Evolutionary conservation across 352 stramenopile species (phyloP).

Genomic region (Pythium biforme): DNA sequence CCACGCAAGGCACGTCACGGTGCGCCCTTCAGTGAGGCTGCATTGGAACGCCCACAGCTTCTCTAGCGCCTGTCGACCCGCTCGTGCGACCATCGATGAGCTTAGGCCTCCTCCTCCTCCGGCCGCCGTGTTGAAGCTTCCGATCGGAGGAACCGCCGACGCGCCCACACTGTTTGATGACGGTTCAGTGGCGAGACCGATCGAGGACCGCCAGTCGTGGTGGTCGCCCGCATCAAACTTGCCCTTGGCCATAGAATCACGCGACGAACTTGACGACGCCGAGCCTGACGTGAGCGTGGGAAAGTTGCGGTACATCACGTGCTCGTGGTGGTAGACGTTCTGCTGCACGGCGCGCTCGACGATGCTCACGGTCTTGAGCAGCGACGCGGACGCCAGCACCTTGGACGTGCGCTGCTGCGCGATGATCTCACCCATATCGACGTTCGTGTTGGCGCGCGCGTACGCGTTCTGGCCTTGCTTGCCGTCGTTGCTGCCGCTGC

Average conservation of each 20-base stretch:
- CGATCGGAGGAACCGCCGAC: slow-evolving; percentile 20
- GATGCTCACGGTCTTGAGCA: slow-evolving; percentile 61
- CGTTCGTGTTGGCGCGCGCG: slow-evolving; percentile 65
- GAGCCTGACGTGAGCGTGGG: slow-evolving; percentile 31
- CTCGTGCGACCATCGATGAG: slow-evolving; percentile 23
- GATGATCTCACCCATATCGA: slow-evolving; percentile 74
- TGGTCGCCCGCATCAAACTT: slow-evolving; percentile 1
- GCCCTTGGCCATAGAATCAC: slow-evolving; percentile 1
- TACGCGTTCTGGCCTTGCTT: slow-evolving; percentile 53
- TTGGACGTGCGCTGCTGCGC: slow-evolving; percentile 58
- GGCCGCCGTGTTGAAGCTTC: slow-evolving; percentile 8
- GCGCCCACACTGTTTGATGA: neutral
- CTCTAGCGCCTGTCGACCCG: slow-evolving; percentile 38
- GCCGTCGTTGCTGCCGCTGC: slow-evolving; percentile 40
- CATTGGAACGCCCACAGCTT: slow-evolving; percentile 80
- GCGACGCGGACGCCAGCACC: slow-evolving; percentile 54
- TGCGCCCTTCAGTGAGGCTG: slow-evolving; percentile 50
- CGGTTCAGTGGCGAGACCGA: slow-evolving; percentile 7
- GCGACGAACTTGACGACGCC: neutral
- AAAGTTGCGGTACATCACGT: slow-evolving; percentile 84
- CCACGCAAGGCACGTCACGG: slow-evolving; percentile 81
- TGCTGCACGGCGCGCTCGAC: slow-evolving; percentile 88
- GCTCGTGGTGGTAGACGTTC: slow-evolving; percentile 84
- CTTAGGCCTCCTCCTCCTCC: slow-evolving; percentile 11
- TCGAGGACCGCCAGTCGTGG: slow-evolving; percentile 22